phyloP scores from a whole-genome alignment of 169 alveolate genomes.

The Babesia sp. region DNA sequence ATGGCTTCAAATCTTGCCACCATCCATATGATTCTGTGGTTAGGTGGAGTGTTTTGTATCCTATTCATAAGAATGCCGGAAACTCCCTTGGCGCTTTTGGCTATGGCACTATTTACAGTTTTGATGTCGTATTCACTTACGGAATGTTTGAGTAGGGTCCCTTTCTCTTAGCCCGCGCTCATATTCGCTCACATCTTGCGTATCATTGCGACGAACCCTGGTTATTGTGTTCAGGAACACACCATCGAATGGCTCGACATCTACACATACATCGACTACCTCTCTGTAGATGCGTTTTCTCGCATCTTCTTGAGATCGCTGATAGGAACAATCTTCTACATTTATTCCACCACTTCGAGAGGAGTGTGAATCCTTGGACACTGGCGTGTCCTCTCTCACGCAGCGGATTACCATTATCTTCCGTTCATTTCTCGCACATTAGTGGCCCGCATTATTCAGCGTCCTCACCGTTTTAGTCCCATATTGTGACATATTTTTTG shows the following conservation, averaged over 20 bases:
- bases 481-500: too few species aligned
- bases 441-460: too few species aligned
- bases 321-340: too few species aligned
- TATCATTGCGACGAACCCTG: not conserved
- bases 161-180: slow-evolving; percentile 12
- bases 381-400: too few species aligned
- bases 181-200: not conserved
- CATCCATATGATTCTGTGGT: slow-evolving; percentile 32
- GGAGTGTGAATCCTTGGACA: too few species aligned
- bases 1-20: slow-evolving; percentile 43
- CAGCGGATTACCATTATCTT: not conserved
- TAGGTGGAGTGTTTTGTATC: not conserved
- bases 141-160: slow-evolving; percentile 24
- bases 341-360: too few species aligned
- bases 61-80: not conserved
- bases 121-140: not conserved
- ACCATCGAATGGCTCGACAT: not conserved
- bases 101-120: not conserved
- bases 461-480: too few species aligned
- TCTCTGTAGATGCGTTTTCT: too few species aligned
- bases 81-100: slow-evolving; percentile 23
- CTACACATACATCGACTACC: slow-evolving; percentile 23
- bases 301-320: too few species aligned
- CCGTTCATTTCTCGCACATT: not conserved
- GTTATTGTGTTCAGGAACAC: slow-evolving; percentile 25